Percentiles rank a stretch among this genome's conserved stretches.
phyloP scores from a whole-genome alignment of 352 stramenopile species.

The Phytophthora citricola region DNA sequence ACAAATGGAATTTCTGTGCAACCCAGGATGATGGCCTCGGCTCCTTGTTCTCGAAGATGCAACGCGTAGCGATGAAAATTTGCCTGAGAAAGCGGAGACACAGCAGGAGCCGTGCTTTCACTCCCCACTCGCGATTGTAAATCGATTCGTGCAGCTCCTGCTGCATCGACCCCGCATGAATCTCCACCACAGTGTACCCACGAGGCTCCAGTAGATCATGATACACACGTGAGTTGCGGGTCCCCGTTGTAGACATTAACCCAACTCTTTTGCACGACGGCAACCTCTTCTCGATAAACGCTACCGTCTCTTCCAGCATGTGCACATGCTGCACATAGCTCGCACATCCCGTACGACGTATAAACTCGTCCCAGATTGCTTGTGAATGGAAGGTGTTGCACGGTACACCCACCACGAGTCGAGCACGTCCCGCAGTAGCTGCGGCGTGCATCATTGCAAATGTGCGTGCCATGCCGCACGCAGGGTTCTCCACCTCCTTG shows the following conservation, averaged over 20 bases:
- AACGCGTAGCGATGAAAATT: constrained; percentile 73
- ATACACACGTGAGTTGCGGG: constrained; percentile 65
- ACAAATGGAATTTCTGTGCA: constrained; percentile 85
- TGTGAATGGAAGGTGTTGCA: constrained; percentile 84
- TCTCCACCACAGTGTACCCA: constrained; percentile 66
- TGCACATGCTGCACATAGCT: constrained; percentile 51
- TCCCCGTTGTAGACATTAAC: constrained; percentile 75
- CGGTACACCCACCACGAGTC: constrained; percentile 65
- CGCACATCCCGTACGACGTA: constrained; percentile 40
- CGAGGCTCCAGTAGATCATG: constrained; percentile 71
- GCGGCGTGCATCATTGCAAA: constrained; percentile 75
- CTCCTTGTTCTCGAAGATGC: constrained; percentile 50
- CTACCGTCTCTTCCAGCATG: constrained; percentile 78
- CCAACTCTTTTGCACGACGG: constrained; percentile 61
- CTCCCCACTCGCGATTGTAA: constrained; percentile 74
- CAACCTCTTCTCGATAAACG: constrained; percentile 54
- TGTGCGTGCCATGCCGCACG: constrained; percentile 74
- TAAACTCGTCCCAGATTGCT: constrained; percentile 78
- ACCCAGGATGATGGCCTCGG: constrained; percentile 74
- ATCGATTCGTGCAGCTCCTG: constrained; percentile 76
- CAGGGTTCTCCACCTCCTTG: constrained; percentile 66
- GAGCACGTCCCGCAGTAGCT: constrained; percentile 37
- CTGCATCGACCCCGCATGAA: constrained; percentile 49
- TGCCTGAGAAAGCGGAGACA: constrained; percentile 53
- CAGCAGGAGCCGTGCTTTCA: constrained; percentile 75